Evolutionary conservation across 805 yeast genomes (phyloP).

Genomic region (Metschnikowia vanudenii): DNA sequence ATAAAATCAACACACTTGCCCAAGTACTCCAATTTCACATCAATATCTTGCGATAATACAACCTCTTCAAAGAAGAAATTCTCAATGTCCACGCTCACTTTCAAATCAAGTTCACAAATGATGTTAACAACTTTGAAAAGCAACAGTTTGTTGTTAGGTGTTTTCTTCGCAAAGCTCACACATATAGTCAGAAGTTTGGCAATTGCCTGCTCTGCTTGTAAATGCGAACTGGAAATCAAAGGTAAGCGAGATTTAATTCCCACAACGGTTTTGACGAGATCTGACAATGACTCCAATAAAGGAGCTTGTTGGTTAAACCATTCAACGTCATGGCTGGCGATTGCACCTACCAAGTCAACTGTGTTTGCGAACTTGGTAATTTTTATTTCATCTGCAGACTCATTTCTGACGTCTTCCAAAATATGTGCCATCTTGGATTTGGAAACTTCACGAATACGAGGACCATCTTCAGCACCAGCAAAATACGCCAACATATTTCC

Average conservation of each 20-base stretch:
- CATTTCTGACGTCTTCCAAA: conserved; percentile 47
- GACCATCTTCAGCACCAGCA: conserved; percentile 53
- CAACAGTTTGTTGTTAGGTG: conserved; percentile 27
- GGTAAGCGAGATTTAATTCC: conserved; percentile 34
- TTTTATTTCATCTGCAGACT: conserved; percentile 50
- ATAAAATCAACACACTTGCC: conserved; percentile 47
- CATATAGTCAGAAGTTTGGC: conserved; percentile 52
- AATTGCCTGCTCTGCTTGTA: conserved; percentile 71
- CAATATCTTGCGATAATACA: conserved; percentile 49
- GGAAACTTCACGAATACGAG: conserved; percentile 54
- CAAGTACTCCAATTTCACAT: conserved; percentile 51
- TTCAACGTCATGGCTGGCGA: conserved; percentile 47
- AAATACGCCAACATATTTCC: conserved; percentile 70
- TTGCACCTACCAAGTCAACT: conserved; percentile 59
- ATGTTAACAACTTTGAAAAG: conserved; percentile 33
- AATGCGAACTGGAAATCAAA: conserved; percentile 57
- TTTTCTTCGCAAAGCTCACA: conserved; percentile 27
- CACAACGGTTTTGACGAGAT: conserved; percentile 44
- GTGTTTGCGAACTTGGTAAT: conserved; percentile 70
- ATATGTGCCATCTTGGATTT: conserved; percentile 52
- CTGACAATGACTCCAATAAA: conserved; percentile 42
- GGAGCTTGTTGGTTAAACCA: conserved; percentile 60
- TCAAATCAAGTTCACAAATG: conserved; percentile 45
- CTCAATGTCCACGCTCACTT: conserved; percentile 47
- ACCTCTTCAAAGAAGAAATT: conserved; percentile 57